Evolutionary conservation across 352 stramenopile species (phyloP).

Genomic region (Phytophthora pisi): DNA sequence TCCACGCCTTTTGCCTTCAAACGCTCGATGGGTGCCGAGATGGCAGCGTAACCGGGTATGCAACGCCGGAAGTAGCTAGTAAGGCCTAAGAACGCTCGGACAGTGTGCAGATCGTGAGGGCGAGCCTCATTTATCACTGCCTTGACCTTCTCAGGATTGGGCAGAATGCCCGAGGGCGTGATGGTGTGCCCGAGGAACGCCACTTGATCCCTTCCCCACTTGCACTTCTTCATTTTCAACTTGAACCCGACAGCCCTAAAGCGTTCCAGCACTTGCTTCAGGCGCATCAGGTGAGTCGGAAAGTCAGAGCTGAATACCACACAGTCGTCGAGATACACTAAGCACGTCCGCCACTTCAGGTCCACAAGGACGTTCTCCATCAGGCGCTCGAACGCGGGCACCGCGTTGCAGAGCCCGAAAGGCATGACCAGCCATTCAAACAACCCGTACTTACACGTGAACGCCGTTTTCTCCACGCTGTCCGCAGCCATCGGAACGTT

Average conservation of each 20-base stretch:
- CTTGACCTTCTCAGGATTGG: slow-evolving; percentile 15
- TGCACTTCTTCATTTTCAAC: slow-evolving; percentile 15
- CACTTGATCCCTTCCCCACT: slow-evolving; percentile 3
- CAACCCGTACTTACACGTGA: slow-evolving; percentile 2
- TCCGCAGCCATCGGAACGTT: background rate
- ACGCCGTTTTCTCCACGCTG: slow-evolving; percentile 10
- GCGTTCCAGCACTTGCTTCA: background rate
- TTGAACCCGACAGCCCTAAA: slow-evolving; percentile 2
- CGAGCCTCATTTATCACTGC: background rate
- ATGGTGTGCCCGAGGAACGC: slow-evolving; percentile 11
- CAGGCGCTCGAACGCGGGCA: background rate
- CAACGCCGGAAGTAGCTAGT: slow-evolving; percentile 8
- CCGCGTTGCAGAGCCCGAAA: slow-evolving; percentile 7
- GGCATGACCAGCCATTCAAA: slow-evolving; percentile 6
- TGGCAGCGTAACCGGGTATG: slow-evolving; percentile 4
- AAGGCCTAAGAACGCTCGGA: background rate
- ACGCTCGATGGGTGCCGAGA: background rate
- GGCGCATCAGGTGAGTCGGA: background rate
- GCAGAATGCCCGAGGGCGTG: background rate
- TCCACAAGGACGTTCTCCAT: slow-evolving; percentile 10
- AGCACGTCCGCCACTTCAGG: slow-evolving; percentile 3
- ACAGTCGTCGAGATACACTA: slow-evolving; percentile 8
- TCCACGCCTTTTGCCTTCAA: no score
- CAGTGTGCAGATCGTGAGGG: background rate
- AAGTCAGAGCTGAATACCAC: slow-evolving; percentile 6